Conservation (phyloP, 768 basidiomycete species). For the Dioszegia crocea region DNA sequence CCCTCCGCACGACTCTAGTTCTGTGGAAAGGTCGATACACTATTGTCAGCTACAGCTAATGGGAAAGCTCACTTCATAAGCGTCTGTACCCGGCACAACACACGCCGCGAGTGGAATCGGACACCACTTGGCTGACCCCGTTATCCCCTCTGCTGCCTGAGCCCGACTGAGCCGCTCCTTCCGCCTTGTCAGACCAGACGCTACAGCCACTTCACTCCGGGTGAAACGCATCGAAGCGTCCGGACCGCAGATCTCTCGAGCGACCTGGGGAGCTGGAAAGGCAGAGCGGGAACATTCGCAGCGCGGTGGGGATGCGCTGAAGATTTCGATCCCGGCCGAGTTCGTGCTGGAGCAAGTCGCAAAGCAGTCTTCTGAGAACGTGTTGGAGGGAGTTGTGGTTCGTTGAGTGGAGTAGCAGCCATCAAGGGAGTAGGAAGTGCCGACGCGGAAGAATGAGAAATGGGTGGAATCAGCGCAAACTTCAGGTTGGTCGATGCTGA, state of each 20-base stretch:
- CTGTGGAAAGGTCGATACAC: background rate
- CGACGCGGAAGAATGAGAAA: background rate
- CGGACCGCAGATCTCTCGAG: too few relatives aligned
- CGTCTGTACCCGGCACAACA: background rate
- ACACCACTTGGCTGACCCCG: background rate
- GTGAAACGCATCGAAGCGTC: too few relatives aligned
- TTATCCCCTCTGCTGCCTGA: background rate
- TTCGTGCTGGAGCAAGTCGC: background rate
- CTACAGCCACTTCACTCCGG: background rate
- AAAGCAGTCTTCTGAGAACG: background rate
- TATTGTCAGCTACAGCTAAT: background rate
- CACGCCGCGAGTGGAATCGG: background rate
- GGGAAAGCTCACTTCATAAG: background rate
- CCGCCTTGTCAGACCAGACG: background rate
- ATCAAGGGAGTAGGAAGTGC: background rate
- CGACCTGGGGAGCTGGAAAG: background rate
- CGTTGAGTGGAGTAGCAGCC: background rate
- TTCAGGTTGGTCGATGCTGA: too few relatives aligned
- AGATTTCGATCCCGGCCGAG: background rate
- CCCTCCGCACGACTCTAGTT: constrained; percentile 5
- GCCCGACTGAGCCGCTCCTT: background rate
- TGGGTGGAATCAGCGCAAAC: too few relatives aligned
- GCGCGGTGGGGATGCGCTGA: background rate
- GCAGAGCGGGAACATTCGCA: background rate
- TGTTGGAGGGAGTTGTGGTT: background rate